Conservation (phyloP, 306 rosid genomes). For the Gillenia trifoliata region DNA sequence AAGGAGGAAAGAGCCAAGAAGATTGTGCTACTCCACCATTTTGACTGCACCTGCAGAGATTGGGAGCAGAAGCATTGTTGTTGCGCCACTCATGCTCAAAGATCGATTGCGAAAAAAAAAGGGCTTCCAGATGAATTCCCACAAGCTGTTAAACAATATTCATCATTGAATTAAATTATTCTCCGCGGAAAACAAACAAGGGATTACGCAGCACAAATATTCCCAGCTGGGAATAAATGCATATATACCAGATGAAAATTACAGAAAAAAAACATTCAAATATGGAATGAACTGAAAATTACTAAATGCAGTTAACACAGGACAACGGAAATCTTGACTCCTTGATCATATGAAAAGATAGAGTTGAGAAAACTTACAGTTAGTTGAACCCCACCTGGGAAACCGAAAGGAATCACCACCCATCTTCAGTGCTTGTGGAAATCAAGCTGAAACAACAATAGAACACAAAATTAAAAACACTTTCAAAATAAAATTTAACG, state of each 20-base stretch:
- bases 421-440: constrained; percentile 32
- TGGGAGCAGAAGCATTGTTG: constrained; percentile 70
- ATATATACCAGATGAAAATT: neutral
- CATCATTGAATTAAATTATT: constrained; percentile 5
- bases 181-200: neutral
- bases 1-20: constrained; percentile 71
- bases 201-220: neutral
- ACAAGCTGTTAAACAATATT: constrained; percentile 56
- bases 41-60: constrained; percentile 66
- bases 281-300: neutral
- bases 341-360: neutral
- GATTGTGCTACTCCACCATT: constrained; percentile 74
- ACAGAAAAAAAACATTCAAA: neutral
- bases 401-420: constrained; percentile 28
- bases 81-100: constrained; percentile 58
- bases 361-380: constrained; percentile 47
- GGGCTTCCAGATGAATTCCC: constrained; percentile 81
- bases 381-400: constrained; percentile 27
- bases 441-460: constrained; percentile 4
- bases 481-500: too few relatives aligned
- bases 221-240: neutral
- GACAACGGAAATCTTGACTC: neutral
- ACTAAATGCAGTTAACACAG: neutral
- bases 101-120: constrained; percentile 61
- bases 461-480: neutral